Evolutionary conservation across 768 basidiomycete species (phyloP), one percentile per base, ranked within the genome.

Genomic region (Mycena capillaripes): DNA sequence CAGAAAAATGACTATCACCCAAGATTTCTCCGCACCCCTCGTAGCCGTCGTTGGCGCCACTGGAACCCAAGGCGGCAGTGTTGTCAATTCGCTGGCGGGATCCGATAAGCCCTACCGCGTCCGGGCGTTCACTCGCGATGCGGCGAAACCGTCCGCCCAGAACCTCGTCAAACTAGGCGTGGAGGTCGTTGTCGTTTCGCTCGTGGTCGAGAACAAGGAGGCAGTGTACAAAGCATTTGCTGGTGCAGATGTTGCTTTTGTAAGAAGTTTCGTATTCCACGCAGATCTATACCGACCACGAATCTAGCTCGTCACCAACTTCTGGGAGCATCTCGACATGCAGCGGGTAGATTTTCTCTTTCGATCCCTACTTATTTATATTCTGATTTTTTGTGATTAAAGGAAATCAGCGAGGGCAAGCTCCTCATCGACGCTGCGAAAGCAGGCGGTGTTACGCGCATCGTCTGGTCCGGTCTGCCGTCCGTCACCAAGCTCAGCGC

Each of bases 351-450:
- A 11, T n/a, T 23, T 48, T 7, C 21, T 21, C 6, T 48, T 48
- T 23, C 23, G 36, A 6, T 48, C 46, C 21, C 3, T 21, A 48
- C 42, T 8, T 6, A 12, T 36, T 12, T 12, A 12, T 36, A 6
- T 36, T 17, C 16, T 42, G 40, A 42, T 17, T 42, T 4, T 4
- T 17, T 17, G 4, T 42, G 40, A 11, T 4, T 11, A 29, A 48
- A 70, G 69, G 63, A 71, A 66, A 59, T 46, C 11, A 12, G 7
- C 29, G 70, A 71, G n/a, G 70, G 53, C 10, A 66, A 58, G 25
- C 64, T 71, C 23, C 53, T 71, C 38, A 65, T 71, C 40, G 64
- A 71, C 63, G 70, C 70, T 8, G 55, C 63, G 11, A 66, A 71
- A 66, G 70, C 70, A 8, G 63, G 27, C 0, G 64, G 64, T 4